A percentile compares a stretch with the other conserved stretches of the same genome.
Evolutionary conservation across 768 basidiomycete genomes (phyloP).

Genomic region (Naematelia encephala): DNA sequence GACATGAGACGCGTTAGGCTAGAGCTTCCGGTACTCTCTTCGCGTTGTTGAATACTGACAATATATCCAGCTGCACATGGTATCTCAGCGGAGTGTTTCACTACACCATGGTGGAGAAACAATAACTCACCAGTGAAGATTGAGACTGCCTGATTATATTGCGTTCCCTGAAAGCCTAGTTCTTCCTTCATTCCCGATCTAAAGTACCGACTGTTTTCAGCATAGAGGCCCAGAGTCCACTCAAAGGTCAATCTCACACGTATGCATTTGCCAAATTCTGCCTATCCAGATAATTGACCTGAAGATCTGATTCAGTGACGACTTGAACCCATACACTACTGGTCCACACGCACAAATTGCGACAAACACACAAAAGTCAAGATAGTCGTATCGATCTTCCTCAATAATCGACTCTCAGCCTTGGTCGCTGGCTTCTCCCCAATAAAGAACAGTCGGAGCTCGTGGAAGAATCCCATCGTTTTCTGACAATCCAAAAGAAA

Average conservation of each 20-base stretch:
- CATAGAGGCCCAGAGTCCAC: background rate
- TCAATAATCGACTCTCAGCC: conserved; percentile 58
- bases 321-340: conserved; percentile 7
- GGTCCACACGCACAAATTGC: too few species aligned
- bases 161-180: conserved; percentile 63
- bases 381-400: conserved; percentile 66
- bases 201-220: conserved; percentile 42
- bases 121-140: background rate
- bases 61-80: conserved; percentile 70
- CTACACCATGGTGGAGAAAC: background rate
- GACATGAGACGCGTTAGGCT: too few species aligned
- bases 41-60: too few species aligned
- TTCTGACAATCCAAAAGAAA: too few species aligned
- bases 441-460: conserved; percentile 11
- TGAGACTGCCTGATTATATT: conserved; percentile 16
- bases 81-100: background rate
- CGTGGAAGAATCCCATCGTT: conserved; percentile 4
- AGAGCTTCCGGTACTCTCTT: too few species aligned
- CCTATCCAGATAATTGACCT: conserved; percentile 19
- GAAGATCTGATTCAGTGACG: background rate
- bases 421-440: conserved; percentile 49
- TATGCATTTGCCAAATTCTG: conserved; percentile 58
- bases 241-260: background rate
- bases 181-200: conserved; percentile 78
- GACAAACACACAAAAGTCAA: conserved; percentile 60